Percentiles rank a stretch among this genome's conserved stretches.
Evolutionary conservation across 179 eudicot species (phyloP).

Genomic region (Camellia oleifera): DNA sequence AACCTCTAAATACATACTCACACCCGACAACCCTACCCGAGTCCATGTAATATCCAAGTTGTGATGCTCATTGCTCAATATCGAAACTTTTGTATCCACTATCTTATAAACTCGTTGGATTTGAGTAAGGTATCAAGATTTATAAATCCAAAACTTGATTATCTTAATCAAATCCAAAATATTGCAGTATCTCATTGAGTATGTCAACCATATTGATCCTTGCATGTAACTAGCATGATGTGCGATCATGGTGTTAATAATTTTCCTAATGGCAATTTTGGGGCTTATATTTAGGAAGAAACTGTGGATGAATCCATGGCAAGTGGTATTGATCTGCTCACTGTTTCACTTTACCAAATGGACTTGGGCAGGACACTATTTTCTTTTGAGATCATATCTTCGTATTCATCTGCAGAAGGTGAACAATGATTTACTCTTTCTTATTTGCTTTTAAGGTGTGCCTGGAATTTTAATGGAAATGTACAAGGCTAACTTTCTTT

Average conservation of each 20-base stretch:
- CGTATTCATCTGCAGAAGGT: slow-evolving; percentile 92
- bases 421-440: neutral
- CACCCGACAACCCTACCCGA: too few species aligned
- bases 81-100: too few species aligned
- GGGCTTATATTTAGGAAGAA: slow-evolving; percentile 55
- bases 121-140: too few species aligned
- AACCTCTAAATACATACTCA: too few species aligned
- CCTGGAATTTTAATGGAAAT: neutral
- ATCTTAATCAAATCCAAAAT: neutral
- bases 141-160: too few species aligned
- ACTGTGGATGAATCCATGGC: slow-evolving; percentile 57
- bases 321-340: slow-evolving; percentile 68
- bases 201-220: neutral
- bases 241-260: neutral
- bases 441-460: neutral
- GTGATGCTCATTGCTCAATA: too few species aligned
- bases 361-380: slow-evolving; percentile 79
- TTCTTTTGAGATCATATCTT: slow-evolving; percentile 76
- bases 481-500: neutral
- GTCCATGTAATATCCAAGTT: too few species aligned
- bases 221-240: neutral
- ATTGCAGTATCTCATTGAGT: neutral
- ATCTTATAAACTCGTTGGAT: too few species aligned
- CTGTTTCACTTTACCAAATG: slow-evolving; percentile 81
- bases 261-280: slow-evolving; percentile 6